Evolutionary conservation across 2,329 filamentous ascomycete species (phyloP).

Genomic region (Fusarium coffeatum): DNA sequence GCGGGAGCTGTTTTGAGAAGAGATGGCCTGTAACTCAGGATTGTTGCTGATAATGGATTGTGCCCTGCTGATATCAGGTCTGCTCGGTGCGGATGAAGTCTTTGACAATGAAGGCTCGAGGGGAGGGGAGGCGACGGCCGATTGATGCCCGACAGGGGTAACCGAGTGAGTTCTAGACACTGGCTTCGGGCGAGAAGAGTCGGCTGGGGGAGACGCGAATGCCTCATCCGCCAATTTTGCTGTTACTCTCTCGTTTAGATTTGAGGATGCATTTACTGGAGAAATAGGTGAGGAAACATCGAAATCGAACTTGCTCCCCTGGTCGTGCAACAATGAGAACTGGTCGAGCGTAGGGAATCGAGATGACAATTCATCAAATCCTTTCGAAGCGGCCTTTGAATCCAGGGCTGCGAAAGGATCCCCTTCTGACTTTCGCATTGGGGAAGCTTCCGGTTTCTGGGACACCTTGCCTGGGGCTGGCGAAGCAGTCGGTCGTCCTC

Average conservation of each 20-base stretch:
- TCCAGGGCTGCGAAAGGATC: slow-evolving; percentile 96
- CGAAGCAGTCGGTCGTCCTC: slow-evolving; percentile 72
- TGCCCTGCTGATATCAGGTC: slow-evolving; percentile 67
- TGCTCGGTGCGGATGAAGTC: slow-evolving; percentile 55
- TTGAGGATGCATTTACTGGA: slow-evolving; percentile 58
- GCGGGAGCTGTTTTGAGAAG: slow-evolving; percentile 56
- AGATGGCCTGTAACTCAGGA: slow-evolving; percentile 70
- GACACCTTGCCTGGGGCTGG: slow-evolving; percentile 52
- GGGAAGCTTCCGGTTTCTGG: slow-evolving; percentile 69
- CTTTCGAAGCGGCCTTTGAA: slow-evolving; percentile 62
- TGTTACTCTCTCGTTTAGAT: slow-evolving; percentile 73
- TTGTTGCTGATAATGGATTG: slow-evolving; percentile 72
- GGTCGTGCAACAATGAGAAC: slow-evolving; percentile 89
- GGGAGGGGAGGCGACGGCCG: slow-evolving; percentile 43
- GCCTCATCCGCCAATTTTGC: slow-evolving; percentile 86
- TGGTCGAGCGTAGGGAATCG: slow-evolving; percentile 93
- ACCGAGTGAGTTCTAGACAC: slow-evolving; percentile 49
- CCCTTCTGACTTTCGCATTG: slow-evolving; percentile 70
- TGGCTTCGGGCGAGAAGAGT: slow-evolving; percentile 34
- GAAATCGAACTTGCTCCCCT: slow-evolving; percentile 87
- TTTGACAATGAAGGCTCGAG: slow-evolving; percentile 52
- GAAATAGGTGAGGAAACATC: slow-evolving; percentile 65
- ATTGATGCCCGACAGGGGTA: slow-evolving; percentile 43
- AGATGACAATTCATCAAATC: slow-evolving; percentile 82
- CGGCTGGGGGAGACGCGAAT: slow-evolving; percentile 67